Base-by-base conservation (phyloP, 108 stramenopile species). In the Hondaea fermentalgiana region DNA sequence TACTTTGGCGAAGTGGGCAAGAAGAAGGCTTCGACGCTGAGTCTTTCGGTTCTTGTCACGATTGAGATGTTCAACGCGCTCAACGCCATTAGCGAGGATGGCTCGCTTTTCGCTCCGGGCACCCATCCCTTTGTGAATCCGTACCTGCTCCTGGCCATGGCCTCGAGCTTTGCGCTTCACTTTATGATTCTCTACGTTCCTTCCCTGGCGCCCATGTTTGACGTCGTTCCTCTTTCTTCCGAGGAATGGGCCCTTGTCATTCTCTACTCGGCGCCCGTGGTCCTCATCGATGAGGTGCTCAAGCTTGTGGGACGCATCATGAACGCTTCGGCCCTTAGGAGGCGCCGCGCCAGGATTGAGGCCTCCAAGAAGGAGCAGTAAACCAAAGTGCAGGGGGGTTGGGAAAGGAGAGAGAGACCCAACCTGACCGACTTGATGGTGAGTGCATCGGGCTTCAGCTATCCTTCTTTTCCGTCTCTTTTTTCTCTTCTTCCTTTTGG, bases 281-380 rank as follows among this genome's bases (percentile, higher is more conserved):
- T 95, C 60, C 58, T 93, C 44, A 89, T 95, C 87, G 94, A 95
- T 89, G 94, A 95, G 90, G 72, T 93, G n/a, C 92, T 95, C 87
- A 95, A 95, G 88, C 91, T 91, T 60, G 72, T 92, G 17, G 94
- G 93, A 3, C 90, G 94, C 28, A 47, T 53, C 49, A 53, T 53
- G 49, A 83, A 83, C 25, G 64, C 14, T 17, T 14, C 64, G 8
- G 64, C 64, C 42, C 64, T 69, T 69, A 69, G 64, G 25, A 69
- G 64, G 42, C 64, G 64, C 64, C 64, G 64, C 42, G 64, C 64
- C 64, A 23, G 21, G 21, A 69, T 69, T 3, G 64, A 69, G 64
- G 64, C 25, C 35, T 28, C 64, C 64, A 69, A 69, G 64, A 69
- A 69, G 5, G 64, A 69, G 64, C 64, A 69, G 64, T 69, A 17